phyloP scores from a whole-genome alignment of 2,329 filamentous ascomycete species.

The Ophiostoma sp. region DNA sequence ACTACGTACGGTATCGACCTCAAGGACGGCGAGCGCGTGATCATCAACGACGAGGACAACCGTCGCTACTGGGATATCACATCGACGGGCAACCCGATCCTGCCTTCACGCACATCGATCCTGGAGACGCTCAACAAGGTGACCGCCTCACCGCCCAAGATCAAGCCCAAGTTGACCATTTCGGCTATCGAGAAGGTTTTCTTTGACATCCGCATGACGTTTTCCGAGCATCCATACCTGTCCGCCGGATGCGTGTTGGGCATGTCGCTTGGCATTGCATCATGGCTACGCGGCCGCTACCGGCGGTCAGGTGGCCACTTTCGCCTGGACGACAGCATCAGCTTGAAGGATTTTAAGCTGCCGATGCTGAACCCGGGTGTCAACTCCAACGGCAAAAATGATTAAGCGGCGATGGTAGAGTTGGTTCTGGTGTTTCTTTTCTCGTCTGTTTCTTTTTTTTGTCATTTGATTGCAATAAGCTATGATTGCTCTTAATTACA shows the following conservation, averaged over 20 bases:
- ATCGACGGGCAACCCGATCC: constrained; percentile 81
- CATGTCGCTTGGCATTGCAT: constrained; percentile 47
- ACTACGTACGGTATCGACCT: constrained; percentile 93
- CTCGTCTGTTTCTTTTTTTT: not conserved
- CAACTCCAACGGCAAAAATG: constrained; percentile 47
- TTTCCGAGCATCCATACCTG: constrained; percentile 55
- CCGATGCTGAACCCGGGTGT: constrained; percentile 49
- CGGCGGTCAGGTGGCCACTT: constrained; percentile 54
- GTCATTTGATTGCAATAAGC: constrained; percentile 8
- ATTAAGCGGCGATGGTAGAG: constrained; percentile 32
- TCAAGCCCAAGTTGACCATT: constrained; percentile 73
- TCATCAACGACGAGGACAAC: constrained; percentile 95
- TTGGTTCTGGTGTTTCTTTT: not conserved
- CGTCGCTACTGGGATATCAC: constrained; percentile 93
- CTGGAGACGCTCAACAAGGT: constrained; percentile 77
- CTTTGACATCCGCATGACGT: constrained; percentile 56
- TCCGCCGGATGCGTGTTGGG: constrained; percentile 53
- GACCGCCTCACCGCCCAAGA: constrained; percentile 61
- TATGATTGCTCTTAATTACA: constrained; percentile 10
- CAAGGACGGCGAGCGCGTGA: constrained; percentile 79
- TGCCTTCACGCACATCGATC: constrained; percentile 82
- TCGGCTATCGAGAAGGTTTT: constrained; percentile 66
- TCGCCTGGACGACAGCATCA: constrained; percentile 42
- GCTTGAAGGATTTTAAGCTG: constrained; percentile 53
- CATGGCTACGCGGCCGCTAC: constrained; percentile 51